A percentile compares a stretch with the other conserved stretches of the same genome.
Conservation (phyloP, 768 basidiomycete species). For the Obba rivulosa region DNA sequence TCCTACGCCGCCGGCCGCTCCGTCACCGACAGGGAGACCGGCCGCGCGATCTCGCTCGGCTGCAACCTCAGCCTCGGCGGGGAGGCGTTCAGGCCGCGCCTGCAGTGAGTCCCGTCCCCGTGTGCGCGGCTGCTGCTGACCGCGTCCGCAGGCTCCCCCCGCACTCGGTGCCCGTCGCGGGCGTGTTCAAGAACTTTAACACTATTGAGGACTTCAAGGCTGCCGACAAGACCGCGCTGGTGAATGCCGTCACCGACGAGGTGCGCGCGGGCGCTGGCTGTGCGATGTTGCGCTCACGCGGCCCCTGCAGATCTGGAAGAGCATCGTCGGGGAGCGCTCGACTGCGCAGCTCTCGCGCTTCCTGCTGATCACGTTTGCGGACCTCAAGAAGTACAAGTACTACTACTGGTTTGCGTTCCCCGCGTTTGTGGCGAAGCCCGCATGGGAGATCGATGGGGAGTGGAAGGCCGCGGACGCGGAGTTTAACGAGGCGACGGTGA, state of each 20-base stretch:
- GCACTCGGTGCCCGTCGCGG: slow-evolving; percentile 48
- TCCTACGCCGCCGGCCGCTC: slow-evolving; percentile 68
- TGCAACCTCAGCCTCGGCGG: slow-evolving; percentile 60
- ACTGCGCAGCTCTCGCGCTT: slow-evolving; percentile 65
- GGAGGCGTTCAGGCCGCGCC: slow-evolving; percentile 52
- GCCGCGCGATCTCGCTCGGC: slow-evolving; percentile 64
- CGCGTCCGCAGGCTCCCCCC: slow-evolving; percentile 24
- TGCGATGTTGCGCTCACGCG: neutral
- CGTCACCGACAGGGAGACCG: slow-evolving; percentile 73
- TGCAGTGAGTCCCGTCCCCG: slow-evolving; percentile 34
- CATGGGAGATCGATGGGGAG: slow-evolving; percentile 77
- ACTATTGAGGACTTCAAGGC: slow-evolving; percentile 95
- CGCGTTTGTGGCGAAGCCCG: slow-evolving; percentile 82
- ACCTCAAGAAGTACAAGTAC: slow-evolving; percentile 97
- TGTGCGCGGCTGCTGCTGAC: neutral
- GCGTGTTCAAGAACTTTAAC: slow-evolving; percentile 90
- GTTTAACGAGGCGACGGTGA: slow-evolving; percentile 39
- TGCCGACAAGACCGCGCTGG: slow-evolving; percentile 83
- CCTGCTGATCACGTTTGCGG: slow-evolving; percentile 89
- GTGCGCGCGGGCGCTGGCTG: slow-evolving; percentile 30
- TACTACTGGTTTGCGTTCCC: slow-evolving; percentile 99
- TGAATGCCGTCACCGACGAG: slow-evolving; percentile 66
- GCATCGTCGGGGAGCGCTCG: slow-evolving; percentile 46
- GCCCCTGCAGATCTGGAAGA: slow-evolving; percentile 59
- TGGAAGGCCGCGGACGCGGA: slow-evolving; percentile 48